phyloP scores from a whole-genome alignment of 2,329 filamentous ascomycete genomes.

The Alternaria triticina region DNA sequence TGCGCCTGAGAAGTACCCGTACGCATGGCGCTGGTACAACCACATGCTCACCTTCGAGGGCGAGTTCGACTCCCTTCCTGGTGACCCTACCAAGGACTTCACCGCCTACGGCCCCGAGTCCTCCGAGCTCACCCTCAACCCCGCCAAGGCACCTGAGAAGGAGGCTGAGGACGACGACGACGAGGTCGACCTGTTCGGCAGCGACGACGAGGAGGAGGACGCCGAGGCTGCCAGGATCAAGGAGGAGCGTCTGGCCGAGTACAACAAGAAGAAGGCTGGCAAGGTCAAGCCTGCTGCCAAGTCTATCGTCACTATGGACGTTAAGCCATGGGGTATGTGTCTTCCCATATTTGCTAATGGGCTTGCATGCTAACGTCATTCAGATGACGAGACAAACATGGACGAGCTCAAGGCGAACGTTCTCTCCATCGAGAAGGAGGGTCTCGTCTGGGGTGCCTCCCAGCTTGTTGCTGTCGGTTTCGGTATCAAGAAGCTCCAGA shows the following conservation, averaged over 20 bases:
- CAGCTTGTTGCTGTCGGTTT: slow-evolving; percentile 90
- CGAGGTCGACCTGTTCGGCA: slow-evolving; percentile 92
- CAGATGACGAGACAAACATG: slow-evolving; percentile 94
- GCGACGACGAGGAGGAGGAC: slow-evolving; percentile 73
- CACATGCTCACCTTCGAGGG: slow-evolving; percentile 92
- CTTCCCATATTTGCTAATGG: not conserved
- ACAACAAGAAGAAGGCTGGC: slow-evolving; percentile 94
- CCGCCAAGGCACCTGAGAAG: slow-evolving; percentile 78
- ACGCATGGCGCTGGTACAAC: slow-evolving; percentile 98
- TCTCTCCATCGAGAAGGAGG: slow-evolving; percentile 85
- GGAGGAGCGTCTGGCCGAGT: slow-evolving; percentile 89
- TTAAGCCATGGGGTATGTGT: slow-evolving; percentile 96
- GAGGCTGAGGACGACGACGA: slow-evolving; percentile 66
- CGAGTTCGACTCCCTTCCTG: slow-evolving; percentile 88
- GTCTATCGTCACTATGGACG: slow-evolving; percentile 92
- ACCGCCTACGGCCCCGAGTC: slow-evolving; percentile 90
- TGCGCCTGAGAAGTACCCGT: slow-evolving; percentile 84
- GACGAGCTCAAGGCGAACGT: slow-evolving; percentile 79
- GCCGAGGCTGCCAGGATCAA: slow-evolving; percentile 82
- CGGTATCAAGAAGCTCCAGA: slow-evolving; percentile 99
- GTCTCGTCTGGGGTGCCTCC: slow-evolving; percentile 93
- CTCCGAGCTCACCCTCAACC: slow-evolving; percentile 78
- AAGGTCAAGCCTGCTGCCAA: slow-evolving; percentile 94
- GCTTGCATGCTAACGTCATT: slow-evolving; percentile 22
- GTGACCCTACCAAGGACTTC: slow-evolving; percentile 87